Conservation (phyloP, 1,139 yeast genomes). For the Blastobotrys apis region DNA sequence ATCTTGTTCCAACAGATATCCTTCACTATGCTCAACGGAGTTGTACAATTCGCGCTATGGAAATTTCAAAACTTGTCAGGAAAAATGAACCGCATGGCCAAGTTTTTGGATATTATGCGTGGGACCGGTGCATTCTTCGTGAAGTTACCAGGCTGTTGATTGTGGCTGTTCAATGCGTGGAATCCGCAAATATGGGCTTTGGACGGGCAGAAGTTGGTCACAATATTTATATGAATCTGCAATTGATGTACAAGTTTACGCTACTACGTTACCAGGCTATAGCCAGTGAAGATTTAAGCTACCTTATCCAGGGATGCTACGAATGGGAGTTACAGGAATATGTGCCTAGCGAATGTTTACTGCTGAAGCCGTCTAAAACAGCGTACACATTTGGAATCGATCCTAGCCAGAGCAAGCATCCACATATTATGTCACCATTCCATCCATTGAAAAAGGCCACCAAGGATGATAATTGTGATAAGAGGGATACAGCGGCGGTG, state of each 20-base stretch:
- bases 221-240: neutral
- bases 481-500: too few species aligned
- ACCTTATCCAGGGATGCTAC: constrained; percentile 4
- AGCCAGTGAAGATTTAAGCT: neutral
- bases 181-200: neutral
- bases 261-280: neutral
- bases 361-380: neutral
- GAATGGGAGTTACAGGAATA: constrained; percentile 3
- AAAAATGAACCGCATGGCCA: neutral
- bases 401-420: too few species aligned
- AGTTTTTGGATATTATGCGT: neutral
- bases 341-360: constrained; percentile 1
- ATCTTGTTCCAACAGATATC: constrained; percentile 4
- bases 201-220: constrained; percentile 1
- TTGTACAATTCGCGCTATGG: neutral
- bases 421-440: constrained; percentile 3
- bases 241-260: neutral
- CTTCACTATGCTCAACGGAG: neutral
- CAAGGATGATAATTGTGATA: too few species aligned
- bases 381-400: neutral
- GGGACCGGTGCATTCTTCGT: constrained; percentile 1
- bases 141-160: constrained; percentile 8
- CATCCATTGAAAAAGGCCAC: too few species aligned
- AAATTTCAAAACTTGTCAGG: neutral
- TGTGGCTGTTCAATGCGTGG: constrained; percentile 1